phyloP scores from a whole-genome alignment of 768 basidiomycete species.

The Suillus bovinus region DNA sequence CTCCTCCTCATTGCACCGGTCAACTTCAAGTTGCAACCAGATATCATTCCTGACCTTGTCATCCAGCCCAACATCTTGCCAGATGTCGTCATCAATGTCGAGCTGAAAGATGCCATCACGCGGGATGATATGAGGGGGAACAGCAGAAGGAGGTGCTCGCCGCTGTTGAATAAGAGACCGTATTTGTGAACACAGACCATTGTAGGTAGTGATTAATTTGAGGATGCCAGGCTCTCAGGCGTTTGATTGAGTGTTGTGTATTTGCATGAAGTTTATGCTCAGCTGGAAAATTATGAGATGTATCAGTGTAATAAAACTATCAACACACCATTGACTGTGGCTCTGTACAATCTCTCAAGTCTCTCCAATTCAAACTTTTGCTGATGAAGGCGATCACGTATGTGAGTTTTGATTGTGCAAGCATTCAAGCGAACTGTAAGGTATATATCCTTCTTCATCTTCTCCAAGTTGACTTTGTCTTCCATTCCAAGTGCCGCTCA shows the following conservation, averaged over 20 bases:
- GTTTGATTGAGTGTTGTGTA: slow-evolving; percentile 25
- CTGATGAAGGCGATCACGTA: slow-evolving; percentile 20
- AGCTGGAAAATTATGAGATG: slow-evolving; percentile 7
- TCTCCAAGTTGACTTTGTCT: slow-evolving; percentile 1
- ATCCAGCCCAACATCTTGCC: slow-evolving; percentile 34
- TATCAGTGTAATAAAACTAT: not conserved
- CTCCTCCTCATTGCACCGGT: slow-evolving; percentile 31
- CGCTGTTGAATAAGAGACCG: slow-evolving; percentile 16
- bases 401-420: slow-evolving; percentile 23
- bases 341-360: slow-evolving; percentile 15
- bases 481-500: slow-evolving; percentile 6
- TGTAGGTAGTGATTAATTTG: slow-evolving; percentile 26
- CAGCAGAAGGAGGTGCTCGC: slow-evolving; percentile 25
- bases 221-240: slow-evolving; percentile 30
- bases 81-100: slow-evolving; percentile 39
- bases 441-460: slow-evolving; percentile 10
- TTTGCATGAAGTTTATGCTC: slow-evolving; percentile 31
- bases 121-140: slow-evolving; percentile 25
- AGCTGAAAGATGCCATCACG: slow-evolving; percentile 27
- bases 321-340: slow-evolving; percentile 4
- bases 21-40: slow-evolving; percentile 17
- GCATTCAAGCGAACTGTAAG: slow-evolving; percentile 24
- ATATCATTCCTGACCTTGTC: slow-evolving; percentile 24
- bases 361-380: slow-evolving; percentile 32
- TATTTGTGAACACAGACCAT: slow-evolving; percentile 28